Conservation (phyloP, 306 rosid species). For the Gastrolobium bilobum region DNA sequence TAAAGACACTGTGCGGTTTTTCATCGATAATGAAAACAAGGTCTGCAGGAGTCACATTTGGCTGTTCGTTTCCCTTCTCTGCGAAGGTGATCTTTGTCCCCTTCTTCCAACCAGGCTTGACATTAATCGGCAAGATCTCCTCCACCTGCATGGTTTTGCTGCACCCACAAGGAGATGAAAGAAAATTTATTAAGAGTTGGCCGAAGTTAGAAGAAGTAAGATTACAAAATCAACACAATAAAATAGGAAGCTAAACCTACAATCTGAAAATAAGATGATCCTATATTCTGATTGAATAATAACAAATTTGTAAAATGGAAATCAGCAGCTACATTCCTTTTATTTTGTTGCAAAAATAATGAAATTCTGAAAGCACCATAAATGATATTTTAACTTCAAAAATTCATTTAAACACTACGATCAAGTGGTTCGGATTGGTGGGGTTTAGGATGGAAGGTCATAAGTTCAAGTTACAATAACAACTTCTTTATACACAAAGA, state of each 20-base stretch:
- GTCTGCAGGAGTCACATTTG: slow-evolving; percentile 61
- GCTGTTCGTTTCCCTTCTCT: slow-evolving; percentile 71
- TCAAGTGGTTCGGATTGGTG: not conserved
- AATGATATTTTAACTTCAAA: not conserved
- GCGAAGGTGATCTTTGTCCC: slow-evolving; percentile 76
- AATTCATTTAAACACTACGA: not conserved
- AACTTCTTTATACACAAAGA: not conserved
- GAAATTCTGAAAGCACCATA: not conserved
- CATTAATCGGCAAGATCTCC: slow-evolving; percentile 59
- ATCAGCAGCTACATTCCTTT: not conserved
- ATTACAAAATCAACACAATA: not conserved
- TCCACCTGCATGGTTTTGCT: slow-evolving; percentile 49
- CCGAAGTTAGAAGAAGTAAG: not conserved
- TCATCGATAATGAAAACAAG: slow-evolving; percentile 66
- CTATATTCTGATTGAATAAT: not conserved
- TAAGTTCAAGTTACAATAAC: not conserved
- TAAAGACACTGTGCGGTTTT: slow-evolving; percentile 59
- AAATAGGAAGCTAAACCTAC: not conserved
- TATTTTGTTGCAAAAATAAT: not conserved
- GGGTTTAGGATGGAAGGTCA: not conserved
- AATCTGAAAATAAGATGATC: not conserved
- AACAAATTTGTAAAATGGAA: not conserved
- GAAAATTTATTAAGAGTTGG: not conserved
- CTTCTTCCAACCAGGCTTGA: slow-evolving; percentile 75
- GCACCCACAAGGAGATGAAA: slow-evolving; percentile 35